Evolutionary conservation across 176 grass and related monocot species (phyloP).

Genomic region (Musa beccarii): DNA sequence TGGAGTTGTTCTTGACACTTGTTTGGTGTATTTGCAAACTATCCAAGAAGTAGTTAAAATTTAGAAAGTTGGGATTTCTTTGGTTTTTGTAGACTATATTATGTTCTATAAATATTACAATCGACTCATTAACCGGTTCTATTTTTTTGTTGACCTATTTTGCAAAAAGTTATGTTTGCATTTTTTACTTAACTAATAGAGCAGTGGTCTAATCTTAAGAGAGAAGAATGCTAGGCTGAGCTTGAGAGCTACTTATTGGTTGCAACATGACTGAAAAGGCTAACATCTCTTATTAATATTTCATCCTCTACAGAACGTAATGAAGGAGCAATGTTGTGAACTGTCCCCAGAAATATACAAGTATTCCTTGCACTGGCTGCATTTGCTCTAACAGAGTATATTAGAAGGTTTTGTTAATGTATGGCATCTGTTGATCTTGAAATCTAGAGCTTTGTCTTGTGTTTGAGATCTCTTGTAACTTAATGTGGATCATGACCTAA

Average conservation of each 20-base stretch:
- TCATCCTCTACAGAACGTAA: background rate
- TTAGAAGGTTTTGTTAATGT: background rate
- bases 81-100: background rate
- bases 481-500: background rate
- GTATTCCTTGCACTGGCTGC: background rate
- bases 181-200: background rate
- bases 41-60: too few relatives aligned
- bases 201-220: background rate
- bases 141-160: background rate
- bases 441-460: background rate
- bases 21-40: too few relatives aligned
- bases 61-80: too few relatives aligned
- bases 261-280: too few relatives aligned
- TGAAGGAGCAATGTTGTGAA: too few relatives aligned
- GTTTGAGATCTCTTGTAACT: background rate
- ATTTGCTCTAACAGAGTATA: background rate
- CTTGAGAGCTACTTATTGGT: background rate
- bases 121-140: background rate
- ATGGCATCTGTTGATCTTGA: background rate
- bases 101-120: background rate
- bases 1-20: too few relatives aligned
- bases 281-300: background rate
- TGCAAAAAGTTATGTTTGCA: background rate
- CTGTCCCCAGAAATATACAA: background rate
- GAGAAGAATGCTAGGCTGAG: background rate